Evolutionary conservation across 768 basidiomycete genomes (phyloP).

Genomic region (Rhizopogon roseolus): DNA sequence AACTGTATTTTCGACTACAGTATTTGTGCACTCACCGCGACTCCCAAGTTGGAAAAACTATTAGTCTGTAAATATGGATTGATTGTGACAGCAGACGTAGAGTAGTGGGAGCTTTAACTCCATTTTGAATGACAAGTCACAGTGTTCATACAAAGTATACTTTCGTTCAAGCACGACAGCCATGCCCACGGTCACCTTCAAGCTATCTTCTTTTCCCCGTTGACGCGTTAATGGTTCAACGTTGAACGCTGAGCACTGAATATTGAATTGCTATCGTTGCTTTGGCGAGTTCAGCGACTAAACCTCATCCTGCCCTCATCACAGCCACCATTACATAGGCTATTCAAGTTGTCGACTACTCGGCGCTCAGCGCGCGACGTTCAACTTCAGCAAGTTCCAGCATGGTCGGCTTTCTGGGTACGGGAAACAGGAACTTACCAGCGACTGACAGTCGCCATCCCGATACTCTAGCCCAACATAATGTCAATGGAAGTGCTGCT

Average conservation of each 20-base stretch:
- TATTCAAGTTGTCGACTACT: background rate
- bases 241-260: slow-evolving; percentile 4
- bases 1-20: background rate
- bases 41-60: too few relatives aligned
- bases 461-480: slow-evolving; percentile 24
- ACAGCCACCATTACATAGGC: background rate
- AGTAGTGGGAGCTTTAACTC: background rate
- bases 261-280: slow-evolving; percentile 3
- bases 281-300: background rate
- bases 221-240: background rate
- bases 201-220: background rate
- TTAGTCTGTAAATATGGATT: background rate
- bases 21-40: background rate
- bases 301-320: background rate
- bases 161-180: background rate
- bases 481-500: slow-evolving; percentile 27
- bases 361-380: too few relatives aligned
- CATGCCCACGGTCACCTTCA: slow-evolving; percentile 7
- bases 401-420: slow-evolving; percentile 37
- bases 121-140: too few relatives aligned
- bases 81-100: background rate
- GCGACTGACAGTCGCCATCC: slow-evolving; percentile 20
- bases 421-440: slow-evolving; percentile 29
- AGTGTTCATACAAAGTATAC: too few relatives aligned
- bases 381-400: background rate